phyloP scores from a whole-genome alignment of 306 rosid species.

The Cicer judaicum region DNA sequence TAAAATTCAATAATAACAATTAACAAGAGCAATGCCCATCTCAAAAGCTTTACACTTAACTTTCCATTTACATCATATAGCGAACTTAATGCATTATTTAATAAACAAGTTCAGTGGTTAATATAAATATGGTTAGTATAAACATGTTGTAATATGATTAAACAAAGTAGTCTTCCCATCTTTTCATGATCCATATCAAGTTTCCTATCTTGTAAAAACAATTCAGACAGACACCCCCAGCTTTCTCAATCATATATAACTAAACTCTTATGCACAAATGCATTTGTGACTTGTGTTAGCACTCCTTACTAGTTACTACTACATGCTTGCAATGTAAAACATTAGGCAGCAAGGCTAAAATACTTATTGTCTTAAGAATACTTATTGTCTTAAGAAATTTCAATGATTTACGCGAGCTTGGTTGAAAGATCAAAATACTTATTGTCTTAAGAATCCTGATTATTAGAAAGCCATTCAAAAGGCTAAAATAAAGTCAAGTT shows the following conservation, averaged over 20 bases:
- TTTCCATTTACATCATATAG: constrained; percentile 8
- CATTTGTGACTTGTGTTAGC: background rate
- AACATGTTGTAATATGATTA: constrained; percentile 15
- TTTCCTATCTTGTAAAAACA: constrained; percentile 27
- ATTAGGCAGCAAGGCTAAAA: background rate
- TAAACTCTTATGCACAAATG: constrained; percentile 23
- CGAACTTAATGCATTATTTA: background rate
- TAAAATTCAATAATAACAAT: constrained; percentile 13
- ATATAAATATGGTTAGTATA: background rate
- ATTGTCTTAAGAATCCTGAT: constrained; percentile 25
- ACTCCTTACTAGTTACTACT: constrained; percentile 6
- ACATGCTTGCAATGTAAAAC: constrained; percentile 4
- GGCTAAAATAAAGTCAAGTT: constrained; percentile 14
- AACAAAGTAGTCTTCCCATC: background rate
- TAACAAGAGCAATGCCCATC: background rate
- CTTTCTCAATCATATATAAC: background rate
- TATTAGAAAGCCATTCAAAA: constrained; percentile 36
- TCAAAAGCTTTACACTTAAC: background rate
- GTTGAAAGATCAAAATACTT: constrained; percentile 10
- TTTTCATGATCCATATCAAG: constrained; percentile 9
- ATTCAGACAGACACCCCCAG: constrained; percentile 16
- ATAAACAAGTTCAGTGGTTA: constrained; percentile 6
- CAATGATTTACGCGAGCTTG: background rate
- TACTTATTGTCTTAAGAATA: too few relatives aligned
- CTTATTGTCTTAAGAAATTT: too few relatives aligned